Conservation (phyloP, 1,284 basidiomycete genomes). For the Sporisorium exsertum region DNA sequence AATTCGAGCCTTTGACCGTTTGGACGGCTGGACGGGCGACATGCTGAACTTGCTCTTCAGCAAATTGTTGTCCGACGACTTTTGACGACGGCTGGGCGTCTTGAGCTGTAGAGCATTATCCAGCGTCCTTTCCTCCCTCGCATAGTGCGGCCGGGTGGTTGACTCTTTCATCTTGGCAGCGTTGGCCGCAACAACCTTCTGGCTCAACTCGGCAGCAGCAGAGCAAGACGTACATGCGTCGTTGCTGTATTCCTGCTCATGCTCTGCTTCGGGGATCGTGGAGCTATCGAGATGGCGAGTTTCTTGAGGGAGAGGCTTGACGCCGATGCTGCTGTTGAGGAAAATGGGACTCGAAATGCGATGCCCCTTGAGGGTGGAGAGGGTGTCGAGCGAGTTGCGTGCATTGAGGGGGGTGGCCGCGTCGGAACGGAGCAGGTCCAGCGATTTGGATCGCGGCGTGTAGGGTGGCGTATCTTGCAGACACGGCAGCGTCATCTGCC, state of each 20-base stretch:
- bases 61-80: conserved; percentile 16
- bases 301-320: conserved; percentile 14
- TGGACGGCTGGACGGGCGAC: conserved; percentile 43
- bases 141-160: conserved; percentile 13
- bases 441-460: conserved; percentile 31
- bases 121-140: neutral
- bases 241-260: neutral
- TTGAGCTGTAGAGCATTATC: conserved; percentile 10
- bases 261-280: neutral
- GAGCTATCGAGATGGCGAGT: neutral
- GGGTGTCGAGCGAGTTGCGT: conserved; percentile 29
- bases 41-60: conserved; percentile 50
- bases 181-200: neutral
- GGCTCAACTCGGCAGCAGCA: neutral
- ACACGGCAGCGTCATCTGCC: neutral
- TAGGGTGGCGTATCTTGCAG: conserved; percentile 17
- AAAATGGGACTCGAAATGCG: conserved; percentile 42
- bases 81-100: conserved; percentile 23
- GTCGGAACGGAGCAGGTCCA: conserved; percentile 29
- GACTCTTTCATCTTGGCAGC: conserved; percentile 3
- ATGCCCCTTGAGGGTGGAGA: conserved; percentile 17
- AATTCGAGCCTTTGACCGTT: conserved; percentile 22
- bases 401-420: conserved; percentile 5
- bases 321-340: conserved; percentile 33
- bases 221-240: neutral